phyloP scores from a whole-genome alignment of 352 stramenopile species.

The Blastocystis sp. region DNA sequence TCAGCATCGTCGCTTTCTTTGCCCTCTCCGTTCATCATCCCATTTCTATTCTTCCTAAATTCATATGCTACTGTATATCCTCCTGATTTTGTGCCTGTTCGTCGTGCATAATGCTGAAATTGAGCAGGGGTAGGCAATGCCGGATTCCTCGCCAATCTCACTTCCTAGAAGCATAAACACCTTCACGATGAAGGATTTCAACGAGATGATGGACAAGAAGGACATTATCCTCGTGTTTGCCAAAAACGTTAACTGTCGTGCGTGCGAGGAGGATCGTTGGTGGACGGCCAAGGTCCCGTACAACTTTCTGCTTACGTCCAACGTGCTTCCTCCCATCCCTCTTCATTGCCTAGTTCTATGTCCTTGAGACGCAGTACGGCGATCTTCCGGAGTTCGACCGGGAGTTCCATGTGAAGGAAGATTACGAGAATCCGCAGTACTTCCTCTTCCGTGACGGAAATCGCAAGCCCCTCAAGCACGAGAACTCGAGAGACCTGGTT shows the following conservation, averaged over 20 bases:
- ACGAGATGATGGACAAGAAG: slow-evolving; percentile 17
- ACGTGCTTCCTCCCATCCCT: not conserved
- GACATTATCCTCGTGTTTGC: slow-evolving; percentile 29
- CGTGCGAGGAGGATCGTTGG: slow-evolving; percentile 35
- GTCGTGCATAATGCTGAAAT: not conserved
- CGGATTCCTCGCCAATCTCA: not conserved
- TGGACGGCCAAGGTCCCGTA: slow-evolving; percentile 9
- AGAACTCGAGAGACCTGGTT: slow-evolving; percentile 32
- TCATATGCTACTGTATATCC: not conserved
- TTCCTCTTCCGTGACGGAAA: slow-evolving; percentile 38
- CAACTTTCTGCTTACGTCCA: slow-evolving; percentile 30
- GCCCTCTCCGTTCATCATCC: not conserved
- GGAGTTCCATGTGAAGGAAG: slow-evolving; percentile 24
- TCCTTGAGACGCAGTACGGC: slow-evolving; percentile 31
- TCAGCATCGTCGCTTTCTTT: slow-evolving; percentile 25
- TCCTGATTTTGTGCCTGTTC: too few species aligned
- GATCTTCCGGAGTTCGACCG: slow-evolving; percentile 57
- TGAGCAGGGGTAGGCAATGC: not conserved
- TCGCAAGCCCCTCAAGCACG: not conserved
- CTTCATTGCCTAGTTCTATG: not conserved
- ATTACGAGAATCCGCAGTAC: slow-evolving; percentile 27
- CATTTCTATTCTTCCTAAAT: not conserved
- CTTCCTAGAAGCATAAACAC: slow-evolving; percentile 37
- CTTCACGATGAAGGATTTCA: slow-evolving; percentile 37
- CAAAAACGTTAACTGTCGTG: not conserved